Base-by-base conservation (phyloP, 1,284 basidiomycete species). In the Cryptococcus sp. region DNA sequence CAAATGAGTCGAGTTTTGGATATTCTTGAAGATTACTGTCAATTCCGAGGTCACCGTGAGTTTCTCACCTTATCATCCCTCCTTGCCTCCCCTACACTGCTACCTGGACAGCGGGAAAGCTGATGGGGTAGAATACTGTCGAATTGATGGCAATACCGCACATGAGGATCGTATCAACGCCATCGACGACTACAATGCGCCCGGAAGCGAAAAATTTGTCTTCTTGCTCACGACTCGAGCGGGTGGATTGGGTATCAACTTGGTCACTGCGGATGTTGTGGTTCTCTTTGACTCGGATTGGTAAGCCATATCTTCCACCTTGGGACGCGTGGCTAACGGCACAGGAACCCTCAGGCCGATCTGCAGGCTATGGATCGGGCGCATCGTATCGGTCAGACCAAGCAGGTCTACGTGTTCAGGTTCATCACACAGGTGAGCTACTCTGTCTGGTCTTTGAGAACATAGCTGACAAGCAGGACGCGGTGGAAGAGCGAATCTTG, bases 301-400 rank as follows among this genome's bases (percentile, higher is more conserved):
- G 94, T 80, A 51, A 62, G 75, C 66, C 12, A 6, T 18, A 3
- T 11, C 40, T 18, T 26, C 14, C 2, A 37, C 19, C 21, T 11
- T 23, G 31, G 7, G 21, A 7, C 28, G 28, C 9, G 9, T 14
- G 28, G 38, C 21, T 60, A 43, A 47, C 26, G 14, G 18, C n/a
- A 18, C 58, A 87, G 86, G 86, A 98, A 98, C 72, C 94, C 95
- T 1, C 94, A 99, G 74, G 94, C 94, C 4, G 95, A 99, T 77
- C 72, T 98, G 48, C 95, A 98, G 71, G 95, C 95, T 5, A 97
- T 98, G 95, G 94, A 98, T 69, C 87, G 94, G 57, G 94, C 94
- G 0, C 94, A 98, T 75, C 88, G 94, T 60, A 97, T 98, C 56
- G 94, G 94, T 2, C 95, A 97, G 75, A 97, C 88, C 43, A 97